Evolutionary conservation across 1,139 yeast species (phyloP), one percentile per base, ranked within the genome.

Genomic region (Zygoascus hellenicus): DNA sequence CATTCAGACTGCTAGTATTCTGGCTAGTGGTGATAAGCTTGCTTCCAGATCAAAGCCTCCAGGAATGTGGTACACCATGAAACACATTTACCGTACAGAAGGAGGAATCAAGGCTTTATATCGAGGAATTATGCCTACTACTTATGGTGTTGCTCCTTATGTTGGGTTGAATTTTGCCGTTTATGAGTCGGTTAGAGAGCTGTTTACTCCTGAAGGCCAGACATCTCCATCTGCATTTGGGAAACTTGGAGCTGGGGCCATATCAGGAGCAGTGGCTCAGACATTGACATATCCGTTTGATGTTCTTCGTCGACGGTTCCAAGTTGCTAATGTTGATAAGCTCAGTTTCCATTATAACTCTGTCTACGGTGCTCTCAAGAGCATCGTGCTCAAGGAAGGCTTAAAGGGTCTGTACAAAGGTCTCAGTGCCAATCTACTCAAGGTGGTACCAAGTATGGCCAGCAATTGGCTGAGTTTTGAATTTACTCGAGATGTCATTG

Each of bases 381-480:
- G 83, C 3, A 87, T 90, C 40, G 80, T 83, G 51, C 72, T 69
- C 51, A 69, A 73, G 14, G 97, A 90, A 65, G 97, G 97, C 15
- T 49, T 79, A 50, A 68, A 65, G 43, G 98, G 97, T 1, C 79
- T 92, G 36, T 90, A 88, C 70, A 86, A 83, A 62, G 97, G 97
- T 0, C 74, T 90, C 60, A 76, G 84, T 2, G 96, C 97, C 2
- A 90, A 90, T 61, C 72, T 90, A 62, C 82, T 88, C 68, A 90
- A 90, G 64, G 94, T 90, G 2, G 86, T 88, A 35, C 97, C 97
- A 0, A 82, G 94, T 7, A 90, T 90, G 92, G 97, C 97, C 2
- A 89, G 90, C 16, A 85, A 90, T 52, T 92, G 96, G 96, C 71
- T 86, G 50, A 80, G 86, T 52, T 90, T 85, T 65, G 97, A 90